Evolutionary conservation across 2,329 filamentous ascomycete species (phyloP).

Genomic region (Penicillium italicum): DNA sequence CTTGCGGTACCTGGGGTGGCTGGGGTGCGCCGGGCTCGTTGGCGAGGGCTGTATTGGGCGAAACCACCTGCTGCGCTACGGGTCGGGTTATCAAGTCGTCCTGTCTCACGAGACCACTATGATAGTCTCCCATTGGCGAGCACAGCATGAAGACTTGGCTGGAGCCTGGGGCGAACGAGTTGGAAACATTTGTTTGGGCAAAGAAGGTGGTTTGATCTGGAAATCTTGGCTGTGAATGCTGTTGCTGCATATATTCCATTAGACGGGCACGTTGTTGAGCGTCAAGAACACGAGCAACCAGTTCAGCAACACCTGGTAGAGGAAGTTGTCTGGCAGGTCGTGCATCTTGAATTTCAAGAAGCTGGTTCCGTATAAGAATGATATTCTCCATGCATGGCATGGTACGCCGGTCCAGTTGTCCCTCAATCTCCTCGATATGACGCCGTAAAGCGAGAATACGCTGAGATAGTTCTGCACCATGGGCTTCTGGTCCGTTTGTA

Average conservation of each 20-base stretch:
- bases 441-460: slow-evolving; percentile 7
- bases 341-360: slow-evolving; percentile 33
- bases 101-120: neutral
- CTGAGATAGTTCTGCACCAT: neutral
- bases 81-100: neutral
- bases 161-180: no score
- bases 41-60: neutral
- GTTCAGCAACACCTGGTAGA: slow-evolving; percentile 24
- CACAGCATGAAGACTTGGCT: neutral
- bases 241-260: neutral
- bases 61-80: neutral
- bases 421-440: slow-evolving; percentile 28
- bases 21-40: slow-evolving; percentile 8
- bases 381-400: slow-evolving; percentile 32
- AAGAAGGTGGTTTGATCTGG: neutral
- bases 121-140: neutral
- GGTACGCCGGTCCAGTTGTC: slow-evolving; percentile 27
- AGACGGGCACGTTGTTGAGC: neutral
- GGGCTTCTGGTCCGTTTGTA: neutral
- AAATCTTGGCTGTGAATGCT: neutral
- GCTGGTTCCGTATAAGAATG: slow-evolving; percentile 27
- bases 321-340: slow-evolving; percentile 27
- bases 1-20: neutral
- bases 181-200: no score
- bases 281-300: slow-evolving; percentile 10